Evolutionary conservation across 768 basidiomycete species (phyloP).

Genomic region (Guyanaporus albipodus): DNA sequence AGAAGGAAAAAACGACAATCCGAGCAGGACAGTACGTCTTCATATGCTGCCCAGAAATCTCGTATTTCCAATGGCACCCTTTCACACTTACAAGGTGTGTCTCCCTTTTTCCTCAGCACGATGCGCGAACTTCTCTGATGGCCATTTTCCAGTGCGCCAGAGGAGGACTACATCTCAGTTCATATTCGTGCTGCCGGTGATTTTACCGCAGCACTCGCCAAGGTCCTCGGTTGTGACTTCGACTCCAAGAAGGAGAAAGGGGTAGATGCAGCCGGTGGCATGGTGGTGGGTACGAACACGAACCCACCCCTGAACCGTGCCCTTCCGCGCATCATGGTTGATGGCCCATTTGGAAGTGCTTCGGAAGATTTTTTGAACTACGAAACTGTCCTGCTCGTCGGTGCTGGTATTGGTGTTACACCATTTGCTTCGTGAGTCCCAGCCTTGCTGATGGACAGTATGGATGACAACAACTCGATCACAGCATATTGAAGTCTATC

Average conservation of each 20-base stretch:
- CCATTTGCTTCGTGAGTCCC: constrained; percentile 86
- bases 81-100: constrained; percentile 84
- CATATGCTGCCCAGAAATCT: constrained; percentile 84
- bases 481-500: constrained; percentile 79
- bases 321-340: constrained; percentile 91
- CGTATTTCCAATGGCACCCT: constrained; percentile 96
- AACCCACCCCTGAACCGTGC: constrained; percentile 64
- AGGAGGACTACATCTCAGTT: constrained; percentile 92
- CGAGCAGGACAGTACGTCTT: constrained; percentile 94
- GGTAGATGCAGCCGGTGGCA: constrained; percentile 45
- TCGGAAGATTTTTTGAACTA: constrained; percentile 89
- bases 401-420: constrained; percentile 95
- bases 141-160: constrained; percentile 68
- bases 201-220: constrained; percentile 80
- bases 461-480: constrained; percentile 3
- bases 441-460: neutral
- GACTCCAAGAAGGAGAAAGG: constrained; percentile 48
- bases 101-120: neutral
- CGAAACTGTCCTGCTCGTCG: constrained; percentile 85
- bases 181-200: constrained; percentile 93
- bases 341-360: constrained; percentile 92
- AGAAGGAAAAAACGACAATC: constrained; percentile 85
- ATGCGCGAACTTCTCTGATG: neutral
- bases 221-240: constrained; percentile 82
- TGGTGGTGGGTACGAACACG: constrained; percentile 53